Evolutionary conservation across 768 basidiomycete species (phyloP), one percentile per base, ranked within the genome.

Genomic region (Neoboletus magnificus): DNA sequence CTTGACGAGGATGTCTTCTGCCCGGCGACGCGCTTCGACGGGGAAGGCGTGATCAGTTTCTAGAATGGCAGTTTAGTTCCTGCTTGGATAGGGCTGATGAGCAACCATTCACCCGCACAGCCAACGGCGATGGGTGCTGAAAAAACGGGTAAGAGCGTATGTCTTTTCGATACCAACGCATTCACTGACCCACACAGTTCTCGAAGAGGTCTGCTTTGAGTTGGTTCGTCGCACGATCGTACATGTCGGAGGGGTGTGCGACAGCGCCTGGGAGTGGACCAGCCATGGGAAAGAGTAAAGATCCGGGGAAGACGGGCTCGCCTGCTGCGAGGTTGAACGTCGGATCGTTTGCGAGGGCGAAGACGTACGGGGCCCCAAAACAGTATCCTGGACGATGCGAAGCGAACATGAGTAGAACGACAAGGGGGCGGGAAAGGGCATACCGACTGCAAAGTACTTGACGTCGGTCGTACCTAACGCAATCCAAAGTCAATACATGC

Each of bases 41-140:
- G 81, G 75, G 73, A 86, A 86, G 1, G 82, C 77, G 61, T 57
- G 48, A 63, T 86, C 85, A n/a, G 59, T 73, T 68, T 86, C 84
- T 81, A 63, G 7, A 46, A 5, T 15, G 42, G 3, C 12, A 33
- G 33, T 37, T 53, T 22, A 58, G 27, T 10, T 20, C 6, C 23
- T 11, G n/a, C 3, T 22, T 16, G 9, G 39, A 23, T 12, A 32
- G n/a, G 11, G 18, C 33, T 0, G n/a, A 50, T 11, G 33, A 25
- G 7, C 3, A 9, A 7, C 52, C 32, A 45, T 61, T 40, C 49
- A 80, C 83, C 83, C 56, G 82, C 83, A 54, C 81, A 83, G 23
- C 81, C 76, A 56, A 85, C 63, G 3, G 84, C 66, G 10, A 85
- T 65, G 0, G 83, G 84, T 16, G 74, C 84, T 86, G 54, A 25